phyloP scores from a whole-genome alignment of 1,139 yeast species.

The Zygoascus hellenicus region DNA sequence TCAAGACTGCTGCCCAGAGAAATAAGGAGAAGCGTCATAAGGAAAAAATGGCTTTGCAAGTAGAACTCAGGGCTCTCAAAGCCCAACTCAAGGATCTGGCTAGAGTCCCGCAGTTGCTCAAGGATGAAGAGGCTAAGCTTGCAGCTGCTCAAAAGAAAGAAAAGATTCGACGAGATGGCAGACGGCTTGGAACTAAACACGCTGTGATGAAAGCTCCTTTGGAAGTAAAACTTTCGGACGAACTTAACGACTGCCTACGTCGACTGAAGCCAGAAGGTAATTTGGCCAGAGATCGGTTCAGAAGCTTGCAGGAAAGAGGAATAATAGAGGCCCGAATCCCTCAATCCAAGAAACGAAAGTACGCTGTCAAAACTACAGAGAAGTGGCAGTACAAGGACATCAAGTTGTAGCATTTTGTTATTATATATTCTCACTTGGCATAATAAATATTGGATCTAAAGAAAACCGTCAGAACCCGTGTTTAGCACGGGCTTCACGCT shows the following conservation, averaged over 20 bases:
- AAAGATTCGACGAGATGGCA: slow-evolving; percentile 26
- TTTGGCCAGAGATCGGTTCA: slow-evolving; percentile 73
- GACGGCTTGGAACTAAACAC: slow-evolving; percentile 40
- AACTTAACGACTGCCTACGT: slow-evolving; percentile 78
- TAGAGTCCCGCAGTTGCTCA: slow-evolving; percentile 31
- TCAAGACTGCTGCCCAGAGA: slow-evolving; percentile 73
- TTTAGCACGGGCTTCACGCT: slow-evolving; percentile 24
- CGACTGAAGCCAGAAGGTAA: slow-evolving; percentile 89
- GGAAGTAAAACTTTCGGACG: slow-evolving; percentile 86
- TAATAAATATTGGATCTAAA: not conserved
- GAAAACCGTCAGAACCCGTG: slow-evolving; percentile 26
- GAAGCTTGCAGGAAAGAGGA: slow-evolving; percentile 76
- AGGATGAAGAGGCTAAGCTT: slow-evolving; percentile 20
- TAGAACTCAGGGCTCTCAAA: slow-evolving; percentile 55
- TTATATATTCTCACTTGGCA: not conserved
- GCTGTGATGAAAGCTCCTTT: slow-evolving; percentile 56
- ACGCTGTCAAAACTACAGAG: slow-evolving; percentile 71
- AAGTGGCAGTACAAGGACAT: slow-evolving; percentile 92
- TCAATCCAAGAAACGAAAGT: slow-evolving; percentile 55
- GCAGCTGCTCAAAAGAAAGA: slow-evolving; percentile 16
- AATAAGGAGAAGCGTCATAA: slow-evolving; percentile 64
- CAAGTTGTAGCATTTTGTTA: slow-evolving; percentile 32
- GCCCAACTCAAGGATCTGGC: slow-evolving; percentile 50
- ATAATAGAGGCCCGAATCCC: slow-evolving; percentile 80
- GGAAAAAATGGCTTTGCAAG: slow-evolving; percentile 51